phyloP scores from a whole-genome alignment of 371 early-diverging fungal genomes.

The Mucor lusitanicus region DNA sequence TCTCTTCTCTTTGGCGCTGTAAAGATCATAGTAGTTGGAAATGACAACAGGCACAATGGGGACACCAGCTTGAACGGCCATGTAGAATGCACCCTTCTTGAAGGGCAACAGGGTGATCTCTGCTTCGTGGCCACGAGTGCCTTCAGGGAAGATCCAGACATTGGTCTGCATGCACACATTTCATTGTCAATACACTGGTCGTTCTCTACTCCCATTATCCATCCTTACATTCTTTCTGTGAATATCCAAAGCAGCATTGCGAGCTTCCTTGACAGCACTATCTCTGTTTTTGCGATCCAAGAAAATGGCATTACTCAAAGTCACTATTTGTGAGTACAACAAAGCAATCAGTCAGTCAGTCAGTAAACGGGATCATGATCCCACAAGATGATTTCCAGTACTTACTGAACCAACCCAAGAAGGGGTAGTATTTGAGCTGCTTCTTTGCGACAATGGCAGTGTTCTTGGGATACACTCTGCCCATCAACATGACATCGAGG shows the following conservation, averaged over 20 bases:
- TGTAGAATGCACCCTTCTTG: slow-evolving; percentile 92
- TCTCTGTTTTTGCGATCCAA: slow-evolving; percentile 85
- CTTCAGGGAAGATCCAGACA: slow-evolving; percentile 94
- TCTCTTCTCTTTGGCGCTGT: slow-evolving; percentile 58
- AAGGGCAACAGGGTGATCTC: slow-evolving; percentile 83
- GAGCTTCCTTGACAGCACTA: slow-evolving; percentile 80
- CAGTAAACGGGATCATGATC: slow-evolving; percentile 3
- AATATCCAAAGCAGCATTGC: slow-evolving; percentile 74
- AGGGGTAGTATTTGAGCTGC: slow-evolving; percentile 77
- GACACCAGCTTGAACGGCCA: slow-evolving; percentile 85
- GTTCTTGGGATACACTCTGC: slow-evolving; percentile 70
- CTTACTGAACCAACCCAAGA: slow-evolving; percentile 88
- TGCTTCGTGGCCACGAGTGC: slow-evolving; percentile 82
- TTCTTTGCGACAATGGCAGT: slow-evolving; percentile 83
- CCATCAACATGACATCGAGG: slow-evolving; percentile 78
- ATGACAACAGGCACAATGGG: slow-evolving; percentile 92
- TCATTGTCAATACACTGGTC: background rate
- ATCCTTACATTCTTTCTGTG: slow-evolving; percentile 69
- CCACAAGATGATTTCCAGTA: slow-evolving; percentile 8
- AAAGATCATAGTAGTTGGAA: slow-evolving; percentile 77
- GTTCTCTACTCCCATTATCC: background rate
- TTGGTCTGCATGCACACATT: slow-evolving; percentile 50
- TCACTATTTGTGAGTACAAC: slow-evolving; percentile 51
- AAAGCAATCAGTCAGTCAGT: background rate
- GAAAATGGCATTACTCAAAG: slow-evolving; percentile 79